Base-by-base conservation (phyloP, 345 rosid genomes). In the Eucalyptus cloeziana region DNA sequence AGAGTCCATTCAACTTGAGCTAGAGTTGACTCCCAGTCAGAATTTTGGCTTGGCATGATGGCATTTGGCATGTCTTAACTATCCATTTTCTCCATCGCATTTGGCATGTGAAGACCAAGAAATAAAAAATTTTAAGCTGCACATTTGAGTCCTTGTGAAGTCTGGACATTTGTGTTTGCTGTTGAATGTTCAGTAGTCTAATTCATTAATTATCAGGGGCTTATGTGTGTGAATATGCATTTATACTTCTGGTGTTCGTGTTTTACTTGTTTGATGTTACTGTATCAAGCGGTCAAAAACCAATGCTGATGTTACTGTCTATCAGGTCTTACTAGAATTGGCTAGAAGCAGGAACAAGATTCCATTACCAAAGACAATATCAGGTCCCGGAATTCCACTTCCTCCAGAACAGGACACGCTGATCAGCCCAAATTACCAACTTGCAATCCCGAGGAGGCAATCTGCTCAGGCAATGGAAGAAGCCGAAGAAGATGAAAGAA, bases 371-470 rank as follows among this genome's bases (percentile, higher is more conserved):
- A 98, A 94, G 93, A 87, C 97, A 44, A 92, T 95, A 44, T 89
- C 95, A 31, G 97, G 94, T 81, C 96, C 96, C 0, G 96, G 96
- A 22, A 91, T 97, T 79, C 94, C 98, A 3, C 99, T 98, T 5
- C 99, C 99, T 11, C 97, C 97, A 9, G 99, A 97, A 51, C 96
- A 94, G 71, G 97, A 97, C 90, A 95, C 98, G 10, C 87, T 97
- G 94, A 92, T 97, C 50, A 95, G 93, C 88, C 96, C 99, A 1
- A 97, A 96, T 86, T 96, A 97, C 91, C 99, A 98, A 86, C 96
- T 97, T 6, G 95, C 92, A 10, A 91, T 95, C 85, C 96, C 97
- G 2, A 94, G 87, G 91, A 96, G 92, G 92, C 94, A 93, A 47
- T 80, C 93, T 25, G 89, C 95, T 19, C 93, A 92, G 67, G 94